These are phyloP conservation scores for Cercophora scortea DNA, from an alignment of 495 filamentous ascomycete genomes.

Conservation along the genomic window DNA sequence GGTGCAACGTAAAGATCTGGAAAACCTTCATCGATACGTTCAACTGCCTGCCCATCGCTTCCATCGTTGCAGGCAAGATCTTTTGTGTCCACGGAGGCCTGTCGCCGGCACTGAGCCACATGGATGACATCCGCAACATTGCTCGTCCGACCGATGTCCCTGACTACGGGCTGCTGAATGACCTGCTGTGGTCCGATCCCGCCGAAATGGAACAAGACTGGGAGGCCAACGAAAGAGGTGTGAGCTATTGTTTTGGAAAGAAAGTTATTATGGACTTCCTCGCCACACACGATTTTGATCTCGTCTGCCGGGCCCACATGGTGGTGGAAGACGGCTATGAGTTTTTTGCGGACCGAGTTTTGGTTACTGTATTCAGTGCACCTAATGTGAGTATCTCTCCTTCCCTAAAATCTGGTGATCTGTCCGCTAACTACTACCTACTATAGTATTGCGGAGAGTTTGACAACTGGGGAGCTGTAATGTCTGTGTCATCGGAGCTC, in stretches of 20 bases:
- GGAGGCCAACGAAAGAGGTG: conserved; percentile 94
- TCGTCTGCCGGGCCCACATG: conserved; percentile 98
- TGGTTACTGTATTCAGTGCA: conserved; percentile 96
- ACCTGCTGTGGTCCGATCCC: conserved; percentile 95
- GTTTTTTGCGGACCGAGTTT: conserved; percentile 91
- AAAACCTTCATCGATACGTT: conserved; percentile 98
- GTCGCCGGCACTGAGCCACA: conserved; percentile 84
- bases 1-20: conserved; percentile 98
- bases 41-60: conserved; percentile 90
- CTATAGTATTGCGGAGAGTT: conserved; percentile 95
- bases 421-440: conserved; percentile 2
- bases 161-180: conserved; percentile 93
- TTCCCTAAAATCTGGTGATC: background rate
- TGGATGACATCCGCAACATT: conserved; percentile 98
- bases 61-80: conserved; percentile 96
- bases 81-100: conserved; percentile 98
- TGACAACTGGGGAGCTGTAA: conserved; percentile 98
- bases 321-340: conserved; percentile 99
- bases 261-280: conserved; percentile 98
- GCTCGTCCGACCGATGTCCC: conserved; percentile 94
- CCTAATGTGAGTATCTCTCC: conserved; percentile 68
- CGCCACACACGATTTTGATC: conserved; percentile 89
- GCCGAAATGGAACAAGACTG: conserved; percentile 97
- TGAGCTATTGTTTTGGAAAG: conserved; percentile 98
- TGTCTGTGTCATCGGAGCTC: conserved; percentile 90